These are phyloP conservation scores for Rhodotorula toruloides DNA, from an alignment of 768 basidiomycete genomes.

Conservation along the genomic window DNA sequence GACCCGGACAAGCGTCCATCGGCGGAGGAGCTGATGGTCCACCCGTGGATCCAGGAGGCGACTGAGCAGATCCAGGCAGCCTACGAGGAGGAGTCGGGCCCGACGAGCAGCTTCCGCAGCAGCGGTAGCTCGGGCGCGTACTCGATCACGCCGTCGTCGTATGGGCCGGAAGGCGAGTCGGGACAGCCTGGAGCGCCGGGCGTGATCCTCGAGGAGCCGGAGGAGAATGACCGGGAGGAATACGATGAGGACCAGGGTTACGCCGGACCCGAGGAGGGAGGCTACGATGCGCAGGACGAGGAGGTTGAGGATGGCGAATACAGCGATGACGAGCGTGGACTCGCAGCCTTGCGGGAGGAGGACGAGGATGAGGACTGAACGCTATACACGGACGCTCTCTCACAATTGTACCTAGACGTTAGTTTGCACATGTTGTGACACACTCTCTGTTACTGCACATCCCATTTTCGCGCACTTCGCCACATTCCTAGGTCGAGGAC, in stretches of 20 bases:
- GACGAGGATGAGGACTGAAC: too few species aligned
- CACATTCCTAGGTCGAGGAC: too few species aligned
- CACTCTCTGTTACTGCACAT: too few species aligned
- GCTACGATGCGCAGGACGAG: background rate
- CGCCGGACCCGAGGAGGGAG: background rate
- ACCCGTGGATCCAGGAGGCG: conserved; percentile 66
- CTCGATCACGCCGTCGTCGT: background rate
- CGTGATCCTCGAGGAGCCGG: conserved; percentile 8
- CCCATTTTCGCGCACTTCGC: too few species aligned
- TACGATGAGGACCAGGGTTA: background rate
- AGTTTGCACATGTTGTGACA: too few species aligned
- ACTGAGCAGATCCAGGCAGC: conserved; percentile 28
- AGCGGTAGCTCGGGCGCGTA: background rate
- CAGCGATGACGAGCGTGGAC: too few species aligned
- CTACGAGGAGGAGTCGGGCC: conserved; percentile 17
- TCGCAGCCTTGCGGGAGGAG: too few species aligned
- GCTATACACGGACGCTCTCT: too few species aligned
- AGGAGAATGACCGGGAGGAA: background rate
- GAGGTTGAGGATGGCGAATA: background rate
- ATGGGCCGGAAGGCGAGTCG: too few species aligned
- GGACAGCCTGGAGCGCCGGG: background rate
- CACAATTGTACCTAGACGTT: too few species aligned
- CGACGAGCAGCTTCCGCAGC: background rate
- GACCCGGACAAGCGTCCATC: conserved; percentile 77
- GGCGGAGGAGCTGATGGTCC: conserved; percentile 74